phyloP scores from a whole-genome alignment of 495 filamentous ascomycete genomes.

The Saxophila tyrrhenica region DNA sequence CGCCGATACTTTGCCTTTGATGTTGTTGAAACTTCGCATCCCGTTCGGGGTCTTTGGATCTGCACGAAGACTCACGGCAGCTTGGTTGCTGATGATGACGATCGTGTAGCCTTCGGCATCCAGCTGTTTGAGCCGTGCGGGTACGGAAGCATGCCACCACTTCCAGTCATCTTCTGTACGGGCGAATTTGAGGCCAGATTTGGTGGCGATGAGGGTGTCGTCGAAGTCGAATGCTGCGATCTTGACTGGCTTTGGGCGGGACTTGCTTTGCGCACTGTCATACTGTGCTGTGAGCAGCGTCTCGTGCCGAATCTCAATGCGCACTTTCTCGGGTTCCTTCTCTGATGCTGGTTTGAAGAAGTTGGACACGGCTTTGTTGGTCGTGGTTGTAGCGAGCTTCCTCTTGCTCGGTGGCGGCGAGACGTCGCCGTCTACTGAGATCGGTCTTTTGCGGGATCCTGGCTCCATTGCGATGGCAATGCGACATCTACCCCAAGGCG shows the following conservation, averaged over 20 bases:
- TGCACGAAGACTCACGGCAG: constrained; percentile 59
- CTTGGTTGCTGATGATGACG: constrained; percentile 81
- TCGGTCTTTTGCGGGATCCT: constrained; percentile 16
- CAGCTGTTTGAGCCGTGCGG: constrained; percentile 50
- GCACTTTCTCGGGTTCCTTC: constrained; percentile 66
- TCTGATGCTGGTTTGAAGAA: constrained; percentile 87
- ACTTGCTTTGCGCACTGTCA: constrained; percentile 19
- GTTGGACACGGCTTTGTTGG: constrained; percentile 60
- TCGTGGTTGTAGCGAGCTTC: constrained; percentile 61
- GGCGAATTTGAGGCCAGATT: constrained; percentile 69
- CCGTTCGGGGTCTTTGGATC: constrained; percentile 57
- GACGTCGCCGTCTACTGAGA: constrained; percentile 29
- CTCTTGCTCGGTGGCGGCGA: constrained; percentile 46
- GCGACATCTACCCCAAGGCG: not conserved
- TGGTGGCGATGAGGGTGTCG: constrained; percentile 70
- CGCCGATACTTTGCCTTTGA: constrained; percentile 65
- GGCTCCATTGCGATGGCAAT: not conserved
- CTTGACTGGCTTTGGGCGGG: constrained; percentile 33
- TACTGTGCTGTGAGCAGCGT: constrained; percentile 73
- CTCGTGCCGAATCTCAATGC: constrained; percentile 58
- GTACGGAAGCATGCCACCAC: constrained; percentile 79
- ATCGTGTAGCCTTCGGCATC: constrained; percentile 61
- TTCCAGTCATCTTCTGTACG: constrained; percentile 71
- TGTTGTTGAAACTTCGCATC: constrained; percentile 52
- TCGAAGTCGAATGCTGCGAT: constrained; percentile 92